Base-by-base conservation (phyloP, 192 early-diverging fungal species). In the Podila epicladia region DNA sequence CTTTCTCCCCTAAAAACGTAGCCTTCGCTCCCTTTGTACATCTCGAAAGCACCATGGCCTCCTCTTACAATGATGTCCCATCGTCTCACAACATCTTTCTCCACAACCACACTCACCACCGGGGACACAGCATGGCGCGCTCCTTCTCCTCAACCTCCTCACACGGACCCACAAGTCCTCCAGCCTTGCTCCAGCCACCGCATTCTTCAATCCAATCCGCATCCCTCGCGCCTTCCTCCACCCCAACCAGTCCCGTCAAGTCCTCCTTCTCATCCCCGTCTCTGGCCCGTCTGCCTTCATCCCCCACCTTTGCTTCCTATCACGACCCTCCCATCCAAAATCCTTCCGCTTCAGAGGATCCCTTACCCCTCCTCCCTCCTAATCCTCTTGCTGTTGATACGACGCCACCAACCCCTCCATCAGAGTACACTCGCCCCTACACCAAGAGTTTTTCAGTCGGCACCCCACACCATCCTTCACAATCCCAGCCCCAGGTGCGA, bases 391-490 rank as follows among this genome's bases (percentile, higher is more conserved):
- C 60, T 17, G 49, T 70, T 11, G 58, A 65, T 35, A 65, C 74
- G 2, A 41, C 68, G 2, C 45, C 58, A 31, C 58, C 62, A 33
- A 57, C 49, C 28, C 32, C 51, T 20, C 26, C 66, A 35, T 35
- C 68, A 9, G 62, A 55, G 15, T 76, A 76, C 28, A 61, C 59
- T 1, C 62, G 67, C 38, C 12, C 64, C 4, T 64, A 76, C 37
- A 53, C 74, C n/a, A 76, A 69, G 60, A 68, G 65, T 26, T 37
- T 70, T 15, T 57, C 74, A 0, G 59, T 55, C 49, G 68, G 74
- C 28, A 76, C 28, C 22, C 48, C 28, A 31, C 53, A 41, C 24
- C 62, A 35, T 41, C 35, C 55, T 57, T 31, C 22, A 59, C 68
- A 24, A n/a, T 53, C 29, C 53, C 69, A 38, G 58, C 64, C 3